Conservation (phyloP, 768 basidiomycete species). For the Lyophyllum atratum region DNA sequence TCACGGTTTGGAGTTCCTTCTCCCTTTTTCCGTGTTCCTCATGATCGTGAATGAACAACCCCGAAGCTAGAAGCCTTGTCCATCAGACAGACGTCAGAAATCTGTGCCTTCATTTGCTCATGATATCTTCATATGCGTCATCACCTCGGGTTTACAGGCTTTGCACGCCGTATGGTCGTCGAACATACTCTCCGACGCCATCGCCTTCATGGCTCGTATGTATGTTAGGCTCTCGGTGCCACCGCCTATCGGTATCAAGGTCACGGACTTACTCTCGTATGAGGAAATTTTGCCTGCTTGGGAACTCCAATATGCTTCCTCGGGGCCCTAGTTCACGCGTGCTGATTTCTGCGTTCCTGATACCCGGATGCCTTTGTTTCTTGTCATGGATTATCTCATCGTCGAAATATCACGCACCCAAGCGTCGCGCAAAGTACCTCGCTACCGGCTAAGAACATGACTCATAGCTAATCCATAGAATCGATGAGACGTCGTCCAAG, state of each 20-base stretch:
- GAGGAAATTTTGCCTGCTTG: too few species aligned
- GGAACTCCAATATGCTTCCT: too few species aligned
- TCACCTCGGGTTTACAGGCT: not conserved
- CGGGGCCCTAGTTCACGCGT: too few species aligned
- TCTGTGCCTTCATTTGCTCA: constrained; percentile 8
- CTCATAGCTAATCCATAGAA: too few species aligned
- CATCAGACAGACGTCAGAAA: not conserved
- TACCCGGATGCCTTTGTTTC: too few species aligned
- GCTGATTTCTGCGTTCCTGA: too few species aligned
- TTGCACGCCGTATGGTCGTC: not conserved
- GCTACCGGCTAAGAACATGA: too few species aligned
- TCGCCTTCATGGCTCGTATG: not conserved
- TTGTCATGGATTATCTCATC: too few species aligned
- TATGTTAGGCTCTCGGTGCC: not conserved
- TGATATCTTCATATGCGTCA: not conserved
- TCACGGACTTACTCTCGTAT: not conserved
- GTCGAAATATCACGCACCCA: too few species aligned
- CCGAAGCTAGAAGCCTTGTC: constrained; percentile 12
- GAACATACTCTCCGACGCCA: not conserved
- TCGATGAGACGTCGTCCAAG: too few species aligned
- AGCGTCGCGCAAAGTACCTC: too few species aligned
- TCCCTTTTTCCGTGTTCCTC: not conserved
- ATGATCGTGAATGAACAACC: constrained; percentile 7
- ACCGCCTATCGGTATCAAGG: not conserved
- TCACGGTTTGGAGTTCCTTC: not conserved